Evolutionary conservation across 2,329 filamentous ascomycete genomes (phyloP), one percentile per base, ranked within the genome.

Genomic region (Cryphonectria parasitica): DNA sequence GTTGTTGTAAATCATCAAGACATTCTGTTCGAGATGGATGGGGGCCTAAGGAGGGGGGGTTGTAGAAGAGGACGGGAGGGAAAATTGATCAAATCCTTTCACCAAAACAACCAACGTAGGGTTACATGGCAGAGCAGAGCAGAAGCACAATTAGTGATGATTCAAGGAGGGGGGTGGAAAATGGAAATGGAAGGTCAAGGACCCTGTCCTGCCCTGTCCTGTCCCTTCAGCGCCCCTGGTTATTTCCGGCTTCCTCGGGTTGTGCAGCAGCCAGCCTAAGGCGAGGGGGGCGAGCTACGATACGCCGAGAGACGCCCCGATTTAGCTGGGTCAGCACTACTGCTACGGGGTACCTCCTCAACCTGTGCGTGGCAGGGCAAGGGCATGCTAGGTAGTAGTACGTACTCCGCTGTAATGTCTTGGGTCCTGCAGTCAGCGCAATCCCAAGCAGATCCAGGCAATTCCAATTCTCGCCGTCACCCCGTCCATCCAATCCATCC

Each of bases 361-460:
- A 58, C 54, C 25, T 58, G 54, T 19, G 25, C 25, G 28, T 28
- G 54, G 54, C 54, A 31, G 25, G 54, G 54, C 54, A 34, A 22
- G 54, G 54, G 54, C 28, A 58, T 58, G 54, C 52, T 56, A 13
- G 54, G 54, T 34, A 52, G n/a, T 52, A 31, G 25, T 31, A 19
- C 28, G 54, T 58, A 31, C 54, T 58, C 54, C 54, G 54, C 54
- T 58, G 54, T 31, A 58, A 58, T 58, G 54, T 58, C 25, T 31
- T 58, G n/a, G 52, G 54, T 31, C 54, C 54, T 58, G 54, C 54
- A 58, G 54, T 58, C 54, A 58, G 54, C 54, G 54, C 54, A 58
- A 58, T 58, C 54, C 52, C 22, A 49, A 49, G 45, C 22, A n/a
- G 10, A 49, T 49, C 36, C 36, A 13, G 36, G 36, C 36, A 39